These are phyloP conservation scores for Purpureocillium takamizusanense DNA, from an alignment of 2,329 filamentous ascomycete genomes.

Conservation along the genomic window DNA sequence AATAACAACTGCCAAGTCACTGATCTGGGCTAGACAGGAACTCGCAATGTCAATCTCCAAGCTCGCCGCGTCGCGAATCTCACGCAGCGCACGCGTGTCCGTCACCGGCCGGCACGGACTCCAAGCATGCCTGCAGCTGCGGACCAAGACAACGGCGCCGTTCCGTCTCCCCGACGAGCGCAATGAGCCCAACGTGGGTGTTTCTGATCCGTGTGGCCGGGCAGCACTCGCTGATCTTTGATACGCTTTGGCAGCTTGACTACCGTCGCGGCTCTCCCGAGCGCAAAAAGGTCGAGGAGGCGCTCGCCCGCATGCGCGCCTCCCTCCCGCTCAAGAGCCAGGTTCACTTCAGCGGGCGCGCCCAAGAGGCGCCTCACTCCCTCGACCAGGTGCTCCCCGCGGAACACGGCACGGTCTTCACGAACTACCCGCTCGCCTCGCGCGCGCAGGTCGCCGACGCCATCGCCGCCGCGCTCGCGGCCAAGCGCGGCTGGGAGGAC, in stretches of 20 bases:
- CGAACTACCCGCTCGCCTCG: conserved; percentile 22
- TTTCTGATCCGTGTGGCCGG: neutral
- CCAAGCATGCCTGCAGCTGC: conserved; percentile 7
- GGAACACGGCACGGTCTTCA: conserved; percentile 23
- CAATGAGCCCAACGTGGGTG: conserved; percentile 22
- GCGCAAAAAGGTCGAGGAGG: conserved; percentile 18
- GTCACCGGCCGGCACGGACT: no score
- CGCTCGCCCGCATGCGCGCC: conserved; percentile 18
- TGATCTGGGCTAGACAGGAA: no score
- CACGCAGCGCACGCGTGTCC: no score
- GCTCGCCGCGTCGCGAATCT: no score
- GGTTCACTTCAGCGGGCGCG: conserved; percentile 20
- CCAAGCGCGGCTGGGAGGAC: conserved; percentile 21
- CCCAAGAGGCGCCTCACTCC: conserved; percentile 15
- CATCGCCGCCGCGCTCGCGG: conserved; percentile 15
- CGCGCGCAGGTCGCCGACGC: conserved; percentile 19
- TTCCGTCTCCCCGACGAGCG: conserved; percentile 20
- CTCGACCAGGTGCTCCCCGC: conserved; percentile 23
- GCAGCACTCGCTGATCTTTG: no score
- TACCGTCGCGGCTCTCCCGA: conserved; percentile 21
- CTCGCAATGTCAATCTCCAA: no score
- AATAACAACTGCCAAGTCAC: no score
- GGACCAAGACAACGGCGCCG: conserved; percentile 16
- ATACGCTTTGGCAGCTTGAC: conserved; percentile 16
- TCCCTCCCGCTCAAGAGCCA: conserved; percentile 21